Base-by-base conservation (phyloP, 305 asterid genomes). In the Fraxinus floribunda region DNA sequence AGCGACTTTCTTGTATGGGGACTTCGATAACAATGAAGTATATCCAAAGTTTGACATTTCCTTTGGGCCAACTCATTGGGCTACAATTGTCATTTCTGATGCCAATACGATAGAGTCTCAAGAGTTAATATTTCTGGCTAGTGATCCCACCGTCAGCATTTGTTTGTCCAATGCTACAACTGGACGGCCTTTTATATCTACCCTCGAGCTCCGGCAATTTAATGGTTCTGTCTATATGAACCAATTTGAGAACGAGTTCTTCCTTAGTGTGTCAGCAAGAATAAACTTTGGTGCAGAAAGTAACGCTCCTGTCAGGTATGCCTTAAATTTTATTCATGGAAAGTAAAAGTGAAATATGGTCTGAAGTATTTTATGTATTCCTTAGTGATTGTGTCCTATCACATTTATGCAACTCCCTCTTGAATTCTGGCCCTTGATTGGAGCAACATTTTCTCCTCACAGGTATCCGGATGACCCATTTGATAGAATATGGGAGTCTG, bases 141-240 rank as follows among this genome's bases (percentile, higher is more conserved):
- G 90, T 5, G 97, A 89, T 71, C 91, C 98, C 24, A 85, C 92
- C 30, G 76, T 94, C 81, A 92, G 97, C 75, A 84, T 96, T 83
- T 96, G 99, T 79, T 89, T 96, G 89, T 96, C 99, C 36, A 96
- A 96, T 88, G 98, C 99, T 64, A 93, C 98, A n/a, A 96, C 98
- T 3, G 98, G 98, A 75, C 91, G 75, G 87, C 98, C 98, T 34
- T 96, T 96, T 85, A 93, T 96, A 86, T 96, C 99, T 1, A 94
- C 99, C 41, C 97, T 96, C 75, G 99, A 96, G 93, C 97, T 96
- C 68, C 92, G 99, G 7, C 93, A 91, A 34, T 94, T 96, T 87
- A 96, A 94, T 85, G 97, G 97, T 52, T 94, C 99, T 20, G 88
- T 91, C 38, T 96, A 96, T 83, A 76, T 88, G 79, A 90, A 91